Evolutionary conservation across 305 asterid species (phyloP).

Genomic region (Rubia occidens): DNA sequence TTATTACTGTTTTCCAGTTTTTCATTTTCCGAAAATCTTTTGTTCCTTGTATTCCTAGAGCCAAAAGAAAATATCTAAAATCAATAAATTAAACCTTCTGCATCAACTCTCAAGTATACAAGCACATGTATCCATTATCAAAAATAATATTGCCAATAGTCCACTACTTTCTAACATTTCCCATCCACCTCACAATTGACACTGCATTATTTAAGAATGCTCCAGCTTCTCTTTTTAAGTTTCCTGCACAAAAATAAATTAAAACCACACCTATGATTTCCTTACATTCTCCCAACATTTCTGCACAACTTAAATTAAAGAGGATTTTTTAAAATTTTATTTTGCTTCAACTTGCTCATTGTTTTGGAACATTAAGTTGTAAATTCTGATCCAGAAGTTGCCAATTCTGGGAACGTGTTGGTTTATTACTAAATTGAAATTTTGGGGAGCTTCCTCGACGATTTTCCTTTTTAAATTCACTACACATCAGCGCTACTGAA

Average conservation of each 20-base stretch:
- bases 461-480: neutral
- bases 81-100: neutral
- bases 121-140: neutral
- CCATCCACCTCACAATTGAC: neutral
- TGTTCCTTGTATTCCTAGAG: neutral
- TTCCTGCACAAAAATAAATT: neutral
- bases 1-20: neutral
- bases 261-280: neutral
- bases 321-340: neutral
- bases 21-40: too few relatives aligned
- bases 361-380: neutral
- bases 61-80: neutral
- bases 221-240: neutral
- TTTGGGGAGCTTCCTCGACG: neutral
- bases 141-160: neutral
- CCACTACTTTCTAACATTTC: neutral
- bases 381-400: neutral
- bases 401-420: neutral
- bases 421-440: neutral
- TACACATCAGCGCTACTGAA: neutral
- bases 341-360: neutral
- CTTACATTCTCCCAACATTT: neutral
- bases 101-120: neutral
- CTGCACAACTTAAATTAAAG: neutral
- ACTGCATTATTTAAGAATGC: neutral